Evolutionary conservation across 345 rosid species (phyloP).

Genomic region (Acer negundo): DNA sequence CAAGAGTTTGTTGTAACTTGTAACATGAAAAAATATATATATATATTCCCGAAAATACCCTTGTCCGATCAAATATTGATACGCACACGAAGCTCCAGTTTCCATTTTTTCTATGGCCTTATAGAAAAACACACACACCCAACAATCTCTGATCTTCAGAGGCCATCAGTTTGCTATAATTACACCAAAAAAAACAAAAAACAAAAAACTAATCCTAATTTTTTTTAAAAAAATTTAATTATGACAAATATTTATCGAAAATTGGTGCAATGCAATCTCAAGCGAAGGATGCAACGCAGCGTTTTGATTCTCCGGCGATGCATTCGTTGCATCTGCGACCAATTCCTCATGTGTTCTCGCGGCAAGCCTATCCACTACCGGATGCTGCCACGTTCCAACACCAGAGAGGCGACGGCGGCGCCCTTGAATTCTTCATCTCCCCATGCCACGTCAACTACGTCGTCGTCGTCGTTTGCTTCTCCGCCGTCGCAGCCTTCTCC

Average conservation of each 20-base stretch:
- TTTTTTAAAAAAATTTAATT: conserved; percentile 12
- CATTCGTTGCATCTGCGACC: conserved; percentile 51
- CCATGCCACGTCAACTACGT: not conserved
- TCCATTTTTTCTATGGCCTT: conserved; percentile 29
- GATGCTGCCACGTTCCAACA: conserved; percentile 38
- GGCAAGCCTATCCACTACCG: conserved; percentile 56
- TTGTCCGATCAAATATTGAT: not conserved
- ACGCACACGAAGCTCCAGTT: not conserved
- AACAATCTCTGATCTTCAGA: not conserved
- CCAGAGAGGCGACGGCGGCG: not conserved
- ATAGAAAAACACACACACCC: conserved; percentile 7
- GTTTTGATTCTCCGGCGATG: conserved; percentile 53
- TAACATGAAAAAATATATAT: not conserved
- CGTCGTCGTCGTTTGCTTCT: not conserved
- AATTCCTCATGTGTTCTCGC: conserved; percentile 45
- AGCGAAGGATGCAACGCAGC: conserved; percentile 48
- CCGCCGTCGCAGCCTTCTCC: conserved; percentile 25
- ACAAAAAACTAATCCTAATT: not conserved
- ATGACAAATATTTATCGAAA: conserved; percentile 13
- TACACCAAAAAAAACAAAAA: not conserved
- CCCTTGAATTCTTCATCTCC: not conserved
- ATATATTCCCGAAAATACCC: conserved; percentile 37
- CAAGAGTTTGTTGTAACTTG: conserved; percentile 13
- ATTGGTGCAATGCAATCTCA: conserved; percentile 40
- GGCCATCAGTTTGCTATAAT: conserved; percentile 26